phyloP scores from a whole-genome alignment of 1,139 yeast genomes.

The Kodamaea ohmeri region DNA sequence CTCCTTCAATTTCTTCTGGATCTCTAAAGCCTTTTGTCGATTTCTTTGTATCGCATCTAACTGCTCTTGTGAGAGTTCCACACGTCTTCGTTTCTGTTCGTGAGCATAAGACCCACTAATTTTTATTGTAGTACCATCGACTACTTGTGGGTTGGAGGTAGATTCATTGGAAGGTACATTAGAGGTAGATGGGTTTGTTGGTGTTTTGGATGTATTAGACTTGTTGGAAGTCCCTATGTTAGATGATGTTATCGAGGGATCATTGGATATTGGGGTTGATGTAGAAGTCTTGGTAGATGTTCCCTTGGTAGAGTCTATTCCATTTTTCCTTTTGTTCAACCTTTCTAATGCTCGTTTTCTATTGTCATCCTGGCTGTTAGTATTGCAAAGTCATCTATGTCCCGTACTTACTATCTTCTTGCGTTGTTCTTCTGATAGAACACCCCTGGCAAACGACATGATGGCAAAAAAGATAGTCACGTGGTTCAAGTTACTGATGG shows the following conservation, averaged over 20 bases:
- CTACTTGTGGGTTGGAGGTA: slow-evolving; percentile 12
- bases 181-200: background rate
- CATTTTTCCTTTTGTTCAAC: slow-evolving; percentile 39
- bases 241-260: too few species aligned
- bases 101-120: slow-evolving; percentile 16
- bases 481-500: too few species aligned
- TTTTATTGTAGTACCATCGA: slow-evolving; percentile 12
- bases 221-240: slow-evolving; percentile 2
- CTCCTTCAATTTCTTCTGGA: slow-evolving; percentile 38
- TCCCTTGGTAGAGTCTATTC: slow-evolving; percentile 12
- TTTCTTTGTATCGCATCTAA: slow-evolving; percentile 52
- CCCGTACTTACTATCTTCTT: slow-evolving; percentile 16
- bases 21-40: slow-evolving; percentile 55
- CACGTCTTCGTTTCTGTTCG: slow-evolving; percentile 19
- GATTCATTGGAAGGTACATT: background rate
- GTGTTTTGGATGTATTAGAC: background rate
- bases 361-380: slow-evolving; percentile 46
- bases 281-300: too few species aligned
- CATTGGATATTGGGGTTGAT: slow-evolving; percentile 15
- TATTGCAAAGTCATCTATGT: background rate
- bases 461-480: too few species aligned
- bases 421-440: slow-evolving; percentile 16
- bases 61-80: slow-evolving; percentile 52
- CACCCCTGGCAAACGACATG: slow-evolving; percentile 4
- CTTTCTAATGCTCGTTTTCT: slow-evolving; percentile 59